Evolutionary conservation across 164 flowering plant genomes (phyloP), one percentile per base, ranked within the genome.

Genomic region (Stephania yunnanensis): DNA sequence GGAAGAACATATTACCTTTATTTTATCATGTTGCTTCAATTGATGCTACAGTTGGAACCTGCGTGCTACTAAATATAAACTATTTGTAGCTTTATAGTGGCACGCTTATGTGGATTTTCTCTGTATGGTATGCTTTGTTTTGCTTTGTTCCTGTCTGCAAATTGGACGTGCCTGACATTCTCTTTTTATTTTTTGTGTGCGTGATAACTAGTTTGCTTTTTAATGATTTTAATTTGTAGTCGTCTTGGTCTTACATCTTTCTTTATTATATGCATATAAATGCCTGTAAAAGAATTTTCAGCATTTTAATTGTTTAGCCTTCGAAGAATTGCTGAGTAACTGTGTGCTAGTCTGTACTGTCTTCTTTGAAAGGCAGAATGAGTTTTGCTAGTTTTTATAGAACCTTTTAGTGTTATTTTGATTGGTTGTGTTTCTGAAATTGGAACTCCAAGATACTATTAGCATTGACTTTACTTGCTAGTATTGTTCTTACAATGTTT

Each of bases 11-110:
- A 78, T 77, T 80, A 68, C 75, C 71, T 71, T 71, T 80, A 67
- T 78, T 84, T 79, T 80, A 71, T 6, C 79, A 36, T 75, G 76
- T 82, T 72, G 72, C 84, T 71, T 81, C 71, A 52, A 68, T 82
- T 72, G 81, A 83, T 84, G 85, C 80, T 71, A 76, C 69, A 80
- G 74, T 82, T 80, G 74, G 73, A 71, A 72, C 78, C 77, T 81
- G 75, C 70, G 77, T 85, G 82, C 78, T 82, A 36, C 42, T 46
- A 73, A 79, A 78, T 36, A 36, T 36, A 61, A 74, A 78, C 71
- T 44, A 70, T 78, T 65, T 74, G 17, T 80, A 73, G 77, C 73
- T 80, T 80, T 73, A 75, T 65, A 68, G 73, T 80, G 74, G 78
- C 80, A 48, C 61, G 22, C 58, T 71, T 63, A 55, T 75, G 78